These are phyloP conservation scores for Alternaria sp. DNA, from an alignment of 2,329 filamentous ascomycete species.

Conservation along the genomic window DNA sequence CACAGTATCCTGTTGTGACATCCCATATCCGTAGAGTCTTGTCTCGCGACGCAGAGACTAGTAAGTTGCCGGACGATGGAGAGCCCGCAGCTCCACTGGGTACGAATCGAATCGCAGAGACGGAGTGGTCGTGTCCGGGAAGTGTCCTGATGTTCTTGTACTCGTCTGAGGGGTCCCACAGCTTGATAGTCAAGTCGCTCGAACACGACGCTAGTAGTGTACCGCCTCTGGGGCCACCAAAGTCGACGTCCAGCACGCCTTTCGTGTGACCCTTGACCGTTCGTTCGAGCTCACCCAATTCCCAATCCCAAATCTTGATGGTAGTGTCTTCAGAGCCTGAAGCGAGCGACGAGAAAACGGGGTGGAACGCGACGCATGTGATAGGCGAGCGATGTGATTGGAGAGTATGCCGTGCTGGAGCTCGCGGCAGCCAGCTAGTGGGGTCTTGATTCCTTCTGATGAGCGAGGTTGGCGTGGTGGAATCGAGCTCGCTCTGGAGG, in stretches of 20 bases:
- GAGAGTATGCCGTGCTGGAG: constrained; percentile 81
- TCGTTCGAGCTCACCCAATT: constrained; percentile 86
- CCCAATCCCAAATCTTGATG: constrained; percentile 98
- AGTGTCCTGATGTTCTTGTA: constrained; percentile 96
- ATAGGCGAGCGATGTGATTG: constrained; percentile 84
- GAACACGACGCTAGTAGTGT: constrained; percentile 85
- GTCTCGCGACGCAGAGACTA: constrained; percentile 87
- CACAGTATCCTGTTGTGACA: constrained; percentile 88
- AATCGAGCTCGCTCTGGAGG: constrained; percentile 85
- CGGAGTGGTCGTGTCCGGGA: constrained; percentile 90
- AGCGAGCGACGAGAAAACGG: constrained; percentile 87
- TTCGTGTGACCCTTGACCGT: constrained; percentile 94
- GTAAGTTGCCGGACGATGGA: constrained; percentile 81
- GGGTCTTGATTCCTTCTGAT: constrained; percentile 85
- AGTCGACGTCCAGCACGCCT: constrained; percentile 87
- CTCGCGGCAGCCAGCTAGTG: constrained; percentile 83
- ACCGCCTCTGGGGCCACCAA: constrained; percentile 82
- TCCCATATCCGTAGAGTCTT: constrained; percentile 91
- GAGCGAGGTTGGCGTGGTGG: constrained; percentile 79
- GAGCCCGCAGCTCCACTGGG: constrained; percentile 82
- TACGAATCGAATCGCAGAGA: constrained; percentile 88
- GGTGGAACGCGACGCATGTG: constrained; percentile 91
- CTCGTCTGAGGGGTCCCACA: constrained; percentile 91
- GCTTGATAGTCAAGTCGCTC: constrained; percentile 89
- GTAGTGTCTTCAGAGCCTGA: constrained; percentile 91